A percentile compares a stretch with the other conserved stretches of the same genome.
Evolutionary conservation across 495 filamentous ascomycete genomes (phyloP).

Genomic region (Gamarada debralockiae): DNA sequence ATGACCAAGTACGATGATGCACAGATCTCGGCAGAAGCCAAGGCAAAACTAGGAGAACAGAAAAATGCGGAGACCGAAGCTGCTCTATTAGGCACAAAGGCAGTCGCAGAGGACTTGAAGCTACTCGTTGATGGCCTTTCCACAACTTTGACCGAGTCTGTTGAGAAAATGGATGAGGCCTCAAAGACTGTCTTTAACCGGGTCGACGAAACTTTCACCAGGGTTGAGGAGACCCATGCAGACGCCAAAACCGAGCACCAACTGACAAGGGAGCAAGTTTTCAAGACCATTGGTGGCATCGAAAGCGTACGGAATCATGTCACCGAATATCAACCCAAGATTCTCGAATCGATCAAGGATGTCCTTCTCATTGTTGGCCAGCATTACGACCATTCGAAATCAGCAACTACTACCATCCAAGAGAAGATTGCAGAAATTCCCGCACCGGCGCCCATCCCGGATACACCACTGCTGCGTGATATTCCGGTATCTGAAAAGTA

Average conservation of each 20-base stretch:
- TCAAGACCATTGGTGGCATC: conserved; percentile 64
- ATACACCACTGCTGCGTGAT: conserved; percentile 26
- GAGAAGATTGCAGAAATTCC: conserved; percentile 50
- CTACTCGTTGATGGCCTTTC: conserved; percentile 80
- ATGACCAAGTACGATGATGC: conserved; percentile 81
- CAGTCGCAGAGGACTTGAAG: conserved; percentile 80
- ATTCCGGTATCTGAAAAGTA: conserved; percentile 46
- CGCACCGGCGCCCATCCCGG: conserved; percentile 2
- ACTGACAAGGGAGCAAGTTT: conserved; percentile 70
- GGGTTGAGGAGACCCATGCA: conserved; percentile 70
- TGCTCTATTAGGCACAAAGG: conserved; percentile 65
- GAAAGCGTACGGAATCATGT: conserved; percentile 73
- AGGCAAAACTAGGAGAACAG: conserved; percentile 61
- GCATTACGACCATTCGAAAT: conserved; percentile 72
- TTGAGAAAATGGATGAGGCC: conserved; percentile 79
- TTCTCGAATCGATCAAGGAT: conserved; percentile 76
- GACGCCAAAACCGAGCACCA: conserved; percentile 73
- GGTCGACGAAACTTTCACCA: conserved; percentile 70
- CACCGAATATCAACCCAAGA: conserved; percentile 77
- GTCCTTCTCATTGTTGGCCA: conserved; percentile 75
- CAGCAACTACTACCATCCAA: conserved; percentile 39
- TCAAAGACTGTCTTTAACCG: conserved; percentile 77
- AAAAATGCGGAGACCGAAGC: conserved; percentile 64
- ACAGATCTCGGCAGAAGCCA: conserved; percentile 64
- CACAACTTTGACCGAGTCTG: conserved; percentile 72